These are phyloP conservation scores for Aspergillus hortae DNA, from an alignment of 2,329 filamentous ascomycete species.

Conservation along the genomic window DNA sequence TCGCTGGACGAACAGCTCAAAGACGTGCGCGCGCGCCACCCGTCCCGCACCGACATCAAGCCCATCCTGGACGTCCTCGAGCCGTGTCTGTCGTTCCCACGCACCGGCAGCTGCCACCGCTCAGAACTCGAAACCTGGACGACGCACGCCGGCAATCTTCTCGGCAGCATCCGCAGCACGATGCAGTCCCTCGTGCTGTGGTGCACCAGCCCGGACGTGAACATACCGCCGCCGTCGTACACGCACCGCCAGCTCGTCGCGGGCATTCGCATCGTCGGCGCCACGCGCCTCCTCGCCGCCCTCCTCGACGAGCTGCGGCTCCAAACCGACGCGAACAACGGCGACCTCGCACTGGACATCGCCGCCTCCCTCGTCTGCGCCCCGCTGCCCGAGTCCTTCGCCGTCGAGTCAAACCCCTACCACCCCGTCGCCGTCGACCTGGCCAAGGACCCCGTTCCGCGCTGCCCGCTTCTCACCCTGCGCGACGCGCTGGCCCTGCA, in stretches of 20 bases:
- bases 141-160: constrained; percentile 43
- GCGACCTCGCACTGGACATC: constrained; percentile 44
- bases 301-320: constrained; percentile 43
- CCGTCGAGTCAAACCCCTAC: constrained; percentile 34
- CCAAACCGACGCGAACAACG: constrained; percentile 37
- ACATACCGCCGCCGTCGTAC: constrained; percentile 53
- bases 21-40: constrained; percentile 48
- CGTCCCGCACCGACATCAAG: constrained; percentile 51
- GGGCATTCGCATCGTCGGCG: constrained; percentile 40
- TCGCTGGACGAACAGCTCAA: constrained; percentile 51
- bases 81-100: constrained; percentile 49
- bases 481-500: constrained; percentile 38
- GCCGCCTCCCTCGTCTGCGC: constrained; percentile 42
- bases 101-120: constrained; percentile 43
- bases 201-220: constrained; percentile 49
- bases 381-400: constrained; percentile 37
- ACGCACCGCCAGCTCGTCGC: constrained; percentile 52
- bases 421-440: constrained; percentile 24
- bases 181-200: constrained; percentile 53
- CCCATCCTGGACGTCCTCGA: constrained; percentile 52
- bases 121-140: constrained; percentile 54
- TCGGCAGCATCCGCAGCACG: constrained; percentile 47
- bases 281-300: constrained; percentile 33
- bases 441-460: constrained; percentile 27
- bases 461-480: constrained; percentile 36